Evolutionary conservation across 148 eudicot species (phyloP), one percentile per base, ranked within the genome.

Genomic region (Arctostaphylos glauca): DNA sequence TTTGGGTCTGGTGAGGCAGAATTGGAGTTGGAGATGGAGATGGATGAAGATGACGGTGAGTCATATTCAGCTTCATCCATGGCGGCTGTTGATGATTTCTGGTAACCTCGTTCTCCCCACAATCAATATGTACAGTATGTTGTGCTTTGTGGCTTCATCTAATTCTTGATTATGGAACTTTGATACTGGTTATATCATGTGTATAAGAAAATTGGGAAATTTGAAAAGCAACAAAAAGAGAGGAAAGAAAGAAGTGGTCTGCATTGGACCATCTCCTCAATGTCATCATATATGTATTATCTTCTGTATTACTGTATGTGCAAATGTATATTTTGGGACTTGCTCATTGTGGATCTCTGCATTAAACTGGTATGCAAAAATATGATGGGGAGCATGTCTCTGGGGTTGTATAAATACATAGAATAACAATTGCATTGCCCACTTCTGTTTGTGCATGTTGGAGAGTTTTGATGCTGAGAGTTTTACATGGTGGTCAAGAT

Each of bases 11-110:
- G 82, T 25, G 98, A 91, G 81, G 92, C 91, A 2, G 98, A 96
- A 90, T 53, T 92, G 86, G 98, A 94, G 90, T 91, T 91, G 98
- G 98, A 96, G 88, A 31, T 91, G 98, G 98, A 96, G 88, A 31
- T 4, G 44, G 91, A 86, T 44, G 94, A 94, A 84, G 86, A 74
- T 13, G 93, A 92, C 23, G 93, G 84, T 43, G 89, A 89, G 9
- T 54, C 83, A 64, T 80, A 79, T 80, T 81, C 85, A 43, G 74
- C 88, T 47, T 80, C 89, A 46, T 74, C 93, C 6, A 81, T 89
- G 64, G 92, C 85, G 7, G 89, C 88, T 74, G 92, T 90, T 83
- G 97, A 92, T 87, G 88, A 80, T 82, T 89, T 91, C 91, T 91
- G 95, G 95, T 93, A 86, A 85, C 58, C 70, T 50, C 44, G 72